Percentiles rank a stretch among this genome's conserved stretches.
Conservation (phyloP, 1,284 basidiomycete genomes). For the Ceratobasidium sp. region DNA sequence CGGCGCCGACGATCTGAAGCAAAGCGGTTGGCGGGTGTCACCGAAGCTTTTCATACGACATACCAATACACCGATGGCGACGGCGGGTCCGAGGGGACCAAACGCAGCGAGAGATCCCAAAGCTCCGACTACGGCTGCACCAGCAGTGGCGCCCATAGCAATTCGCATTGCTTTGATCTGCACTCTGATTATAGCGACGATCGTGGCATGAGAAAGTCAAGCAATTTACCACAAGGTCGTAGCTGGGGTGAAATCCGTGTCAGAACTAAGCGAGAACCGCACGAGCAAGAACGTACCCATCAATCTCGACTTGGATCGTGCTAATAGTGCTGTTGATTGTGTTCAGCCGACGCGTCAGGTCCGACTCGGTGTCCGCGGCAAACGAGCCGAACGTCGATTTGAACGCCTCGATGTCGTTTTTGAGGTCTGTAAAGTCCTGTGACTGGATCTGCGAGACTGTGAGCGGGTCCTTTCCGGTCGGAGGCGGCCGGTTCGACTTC, state of each 20-base stretch:
- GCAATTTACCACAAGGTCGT: not conserved
- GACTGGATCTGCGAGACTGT: not conserved
- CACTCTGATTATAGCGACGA: not conserved
- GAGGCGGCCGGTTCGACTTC: not conserved
- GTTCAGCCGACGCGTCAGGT: not conserved
- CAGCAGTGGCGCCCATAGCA: conserved; percentile 15
- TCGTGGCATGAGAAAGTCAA: not conserved
- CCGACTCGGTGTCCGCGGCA: not conserved
- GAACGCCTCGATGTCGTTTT: conserved; percentile 14
- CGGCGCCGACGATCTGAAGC: not conserved
- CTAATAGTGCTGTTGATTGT: not conserved
- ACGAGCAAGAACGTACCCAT: not conserved
- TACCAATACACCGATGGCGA: conserved; percentile 8
- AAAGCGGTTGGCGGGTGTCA: not conserved
- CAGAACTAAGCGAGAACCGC: not conserved
- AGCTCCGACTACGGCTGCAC: not conserved
- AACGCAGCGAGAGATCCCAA: not conserved
- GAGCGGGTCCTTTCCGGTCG: not conserved
- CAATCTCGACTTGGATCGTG: not conserved
- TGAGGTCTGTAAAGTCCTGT: conserved; percentile 16
- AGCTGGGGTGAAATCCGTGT: not conserved
- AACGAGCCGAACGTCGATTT: not conserved
- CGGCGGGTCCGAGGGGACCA: not conserved
- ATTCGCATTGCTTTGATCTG: conserved; percentile 8
- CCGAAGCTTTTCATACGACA: not conserved